Evolutionary conservation across 805 yeast species (phyloP), one percentile per base, ranked within the genome.

Genomic region (Starmerella stellata): DNA sequence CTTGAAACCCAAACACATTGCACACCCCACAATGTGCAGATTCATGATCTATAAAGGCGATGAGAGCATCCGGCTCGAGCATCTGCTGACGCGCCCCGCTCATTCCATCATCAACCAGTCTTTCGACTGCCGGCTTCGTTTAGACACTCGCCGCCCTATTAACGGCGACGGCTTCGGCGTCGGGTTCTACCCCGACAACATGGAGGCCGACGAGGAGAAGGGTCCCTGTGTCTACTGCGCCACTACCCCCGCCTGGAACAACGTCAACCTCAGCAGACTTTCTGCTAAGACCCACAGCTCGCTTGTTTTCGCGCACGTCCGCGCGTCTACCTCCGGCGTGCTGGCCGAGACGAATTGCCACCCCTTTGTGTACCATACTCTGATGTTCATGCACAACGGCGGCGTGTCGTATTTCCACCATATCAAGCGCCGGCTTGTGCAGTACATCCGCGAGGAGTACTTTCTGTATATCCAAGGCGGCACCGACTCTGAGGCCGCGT

Each of bases 151-250:
- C 47, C 72, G 93, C 38, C 96, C 98, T 2, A 81, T 90, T 49
- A 90, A 90, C 56, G 98, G 98, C 31, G 98, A 90, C 58, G 98
- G 98, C 1, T 90, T 90, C 57, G 98, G 98, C 2, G 87, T 90
- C 18, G 96, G 96, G 1, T 90, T 90, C 60, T 90, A 90, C 54
- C 61, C 65, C 11, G 50, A 62, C n/a, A 78, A 71, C 34, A 60
- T 60, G 8, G 75, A 71, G 35, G 58, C 56, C 9, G 64, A 58
- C 21, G 55, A 69, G 16, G 70, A 68, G 30, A 70, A 72, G 32
- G 79, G 82, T 2, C 96, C 98, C 20, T 90, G 96, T 58, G 69
- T 83, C 2, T 90, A 80, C 62, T 75, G 82, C 49, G 96, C 96
- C 11, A 90, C 85, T 35, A 90, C 98, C 0, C 98, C 98, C 0